A percentile compares a stretch with the other conserved stretches of the same genome.
These are phyloP conservation scores for Vitis hybrid DNA, from an alignment of 177 flowering plant genomes.

Conservation along the genomic window DNA sequence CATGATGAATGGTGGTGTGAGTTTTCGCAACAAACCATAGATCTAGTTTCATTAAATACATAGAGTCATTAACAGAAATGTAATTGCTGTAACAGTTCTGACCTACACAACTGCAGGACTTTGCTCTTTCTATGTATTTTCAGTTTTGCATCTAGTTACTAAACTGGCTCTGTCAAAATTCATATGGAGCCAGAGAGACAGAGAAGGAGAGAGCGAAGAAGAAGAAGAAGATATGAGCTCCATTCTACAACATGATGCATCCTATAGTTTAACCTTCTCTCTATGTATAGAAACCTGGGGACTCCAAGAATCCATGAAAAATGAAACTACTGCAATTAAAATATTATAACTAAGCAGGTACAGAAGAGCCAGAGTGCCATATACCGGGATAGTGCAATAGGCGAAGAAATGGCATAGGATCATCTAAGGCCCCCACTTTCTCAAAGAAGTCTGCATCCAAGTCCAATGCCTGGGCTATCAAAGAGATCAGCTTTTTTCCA, in stretches of 20 bases:
- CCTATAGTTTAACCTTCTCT: no score
- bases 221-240: no score
- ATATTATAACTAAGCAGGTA: background rate
- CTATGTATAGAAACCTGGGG: background rate
- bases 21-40: no score
- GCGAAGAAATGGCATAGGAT: constrained; percentile 56
- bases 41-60: no score
- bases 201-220: no score
- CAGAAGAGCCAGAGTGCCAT: constrained; percentile 6
- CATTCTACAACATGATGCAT: no score
- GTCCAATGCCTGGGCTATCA: constrained; percentile 71
- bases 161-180: background rate
- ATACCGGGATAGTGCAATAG: constrained; percentile 86
- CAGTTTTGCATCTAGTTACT: background rate
- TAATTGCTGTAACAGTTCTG: no score
- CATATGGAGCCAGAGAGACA: no score
- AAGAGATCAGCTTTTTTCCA: constrained; percentile 46
- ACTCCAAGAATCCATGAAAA: background rate
- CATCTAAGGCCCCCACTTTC: constrained; percentile 55
- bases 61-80: no score
- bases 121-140: background rate
- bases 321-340: background rate
- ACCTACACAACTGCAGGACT: background rate
- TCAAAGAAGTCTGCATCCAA: constrained; percentile 68
- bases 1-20: no score